Evolutionary conservation across 2,329 filamentous ascomycete species (phyloP), one percentile per base, ranked within the genome.

Genomic region (Xylaria hypoxylon): DNA sequence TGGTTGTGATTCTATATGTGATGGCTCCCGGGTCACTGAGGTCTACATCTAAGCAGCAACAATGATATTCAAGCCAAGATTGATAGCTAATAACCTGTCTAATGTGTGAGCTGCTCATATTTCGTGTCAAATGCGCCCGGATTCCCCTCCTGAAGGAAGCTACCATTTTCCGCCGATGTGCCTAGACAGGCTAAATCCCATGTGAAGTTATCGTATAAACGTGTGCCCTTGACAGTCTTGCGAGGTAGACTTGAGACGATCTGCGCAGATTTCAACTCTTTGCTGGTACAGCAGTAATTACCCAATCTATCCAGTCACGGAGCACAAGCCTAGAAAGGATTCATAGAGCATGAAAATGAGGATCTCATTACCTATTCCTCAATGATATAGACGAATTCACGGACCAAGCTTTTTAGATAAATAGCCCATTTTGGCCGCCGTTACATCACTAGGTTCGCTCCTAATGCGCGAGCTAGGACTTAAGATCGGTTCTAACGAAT

Each of bases 11-110:
- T 40, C n/a, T 31, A 42, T 55, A 28, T 28, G 28, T 64, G 28
- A 38, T 28, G 13, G 40, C n/a, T 42, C 26, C 26, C 7, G 24
- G 42, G 35, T 45, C 35, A 11, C 28, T 28, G 5, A 22, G 22
- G 45, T 38, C 50, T 11, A 22, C 22, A 47, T 31, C 44, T 10
- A 19, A 33, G 35, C 28, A 35, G 19, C n/a, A 42, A 47, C 33
- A n/a, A 19, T 17, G 10, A 55, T 42, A 48, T 42, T 33, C n/a
- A 17, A 47, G 47, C 28, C 22, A 50, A 51, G 28, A 51, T 19
- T 8, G 19, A 48, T 53, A n/a, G 24, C 17, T 24, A 26, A 48
- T 19, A 22, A 19, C 22, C 7, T 55, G 40, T 52, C 38, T n/a
- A 45, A 17, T 4, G 8, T 31, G 24, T 50, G 15, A 59, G 31